Evolutionary conservation across 345 rosid genomes (phyloP), one percentile per base, ranked within the genome.

Genomic region (Gynandropsis gynandra): DNA sequence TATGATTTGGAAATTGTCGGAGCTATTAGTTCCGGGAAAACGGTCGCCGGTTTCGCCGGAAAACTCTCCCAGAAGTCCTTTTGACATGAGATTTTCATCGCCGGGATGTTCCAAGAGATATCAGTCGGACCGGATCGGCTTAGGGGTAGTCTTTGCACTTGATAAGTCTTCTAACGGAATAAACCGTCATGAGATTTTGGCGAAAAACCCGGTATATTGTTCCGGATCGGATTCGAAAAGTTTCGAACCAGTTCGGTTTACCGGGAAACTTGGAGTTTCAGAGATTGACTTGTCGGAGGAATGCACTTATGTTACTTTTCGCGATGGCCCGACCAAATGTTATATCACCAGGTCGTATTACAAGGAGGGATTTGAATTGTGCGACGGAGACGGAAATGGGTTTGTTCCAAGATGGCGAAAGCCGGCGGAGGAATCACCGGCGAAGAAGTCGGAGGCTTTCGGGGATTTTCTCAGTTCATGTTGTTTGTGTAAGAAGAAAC

Each of bases 131-230:
- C 80, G 83, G 21, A 69, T 89, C 24, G 95, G 92, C 0, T 60
- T 85, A 38, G 95, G 87, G 0, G 80, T 89, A 21, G 85, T 85
- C 7, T 87, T 76, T 4, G 92, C 83, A 5, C 79, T 82, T 17
- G 90, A 84, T 48, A 48, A 41, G 32, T 32, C 42, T 16, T 61
- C 33, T 8, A 14, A 36, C 3, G 46, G 37, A 10, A 50, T 59
- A 10, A 52, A n/a, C n/a, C n/a, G n/a, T n/a, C n/a, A n/a, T n/a
- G 54, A 24, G 66, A 55, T 50, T 52, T 69, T 45, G 48, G 68
- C 53, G 54, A 70, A 2, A 46, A 46, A 49, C 24, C 50, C 75
- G 19, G 44, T 78, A 18, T 56, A 63, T 11, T 8, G 4, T 9
- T 2, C 16, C 17, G n/a, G 51, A 7, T 12, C 70, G 7, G 70